Conservation (phyloP, 805 yeast species). For the Diddensiella transvaalensis region DNA sequence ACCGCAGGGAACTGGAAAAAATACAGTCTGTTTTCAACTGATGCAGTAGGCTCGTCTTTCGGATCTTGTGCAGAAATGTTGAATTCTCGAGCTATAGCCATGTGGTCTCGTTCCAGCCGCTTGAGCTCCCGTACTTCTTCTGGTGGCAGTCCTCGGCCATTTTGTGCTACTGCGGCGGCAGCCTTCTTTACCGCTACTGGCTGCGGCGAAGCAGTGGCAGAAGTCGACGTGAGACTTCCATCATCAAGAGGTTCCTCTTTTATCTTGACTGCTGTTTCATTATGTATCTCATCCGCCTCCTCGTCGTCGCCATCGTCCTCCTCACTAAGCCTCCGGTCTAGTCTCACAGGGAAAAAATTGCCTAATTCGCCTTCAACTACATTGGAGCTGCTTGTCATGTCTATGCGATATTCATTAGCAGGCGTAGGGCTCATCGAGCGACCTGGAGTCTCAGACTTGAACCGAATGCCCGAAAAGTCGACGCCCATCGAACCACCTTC, state of each 20-base stretch:
- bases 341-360: constrained; percentile 26
- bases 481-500: neutral
- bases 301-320: constrained; percentile 5
- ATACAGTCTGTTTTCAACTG: constrained; percentile 29
- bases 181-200: neutral
- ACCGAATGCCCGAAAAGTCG: constrained; percentile 5
- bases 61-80: constrained; percentile 8
- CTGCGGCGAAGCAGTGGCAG: neutral
- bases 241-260: constrained; percentile 16
- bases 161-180: neutral
- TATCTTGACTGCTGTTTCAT: constrained; percentile 12
- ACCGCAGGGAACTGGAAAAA: constrained; percentile 50
- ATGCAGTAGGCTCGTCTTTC: constrained; percentile 8
- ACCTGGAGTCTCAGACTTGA: constrained; percentile 23
- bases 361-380: constrained; percentile 18
- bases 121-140: constrained; percentile 14
- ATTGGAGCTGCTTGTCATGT: constrained; percentile 17
- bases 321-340: constrained; percentile 18
- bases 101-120: constrained; percentile 18
- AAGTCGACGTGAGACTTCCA: neutral
- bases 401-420: constrained; percentile 18
- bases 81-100: constrained; percentile 20
- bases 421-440: constrained; percentile 11
- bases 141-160: constrained; percentile 6
- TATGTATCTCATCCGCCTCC: constrained; percentile 2